Percentiles rank a stretch among this genome's conserved stretches.
Conservation (phyloP, 192 early-diverging fungal species). For the Rhizoclosmatium globosum region DNA sequence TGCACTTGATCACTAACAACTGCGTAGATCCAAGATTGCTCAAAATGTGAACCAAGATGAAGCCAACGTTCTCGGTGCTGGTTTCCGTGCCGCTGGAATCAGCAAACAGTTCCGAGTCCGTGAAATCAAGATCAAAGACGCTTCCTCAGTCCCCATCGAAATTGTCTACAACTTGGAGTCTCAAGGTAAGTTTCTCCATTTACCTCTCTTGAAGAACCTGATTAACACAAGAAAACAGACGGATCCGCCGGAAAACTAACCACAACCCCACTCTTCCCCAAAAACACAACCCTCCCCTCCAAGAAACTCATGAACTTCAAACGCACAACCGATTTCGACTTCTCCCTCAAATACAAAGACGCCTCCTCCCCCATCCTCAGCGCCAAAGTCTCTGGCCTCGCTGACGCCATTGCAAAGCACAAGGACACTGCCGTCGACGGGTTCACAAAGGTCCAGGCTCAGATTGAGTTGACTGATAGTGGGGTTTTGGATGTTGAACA, state of each 20-base stretch:
- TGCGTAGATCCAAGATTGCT: slow-evolving; percentile 79
- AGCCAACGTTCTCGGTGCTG: slow-evolving; percentile 91
- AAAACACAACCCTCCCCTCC: slow-evolving; percentile 74
- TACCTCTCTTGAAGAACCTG: background rate
- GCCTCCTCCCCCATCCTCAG: slow-evolving; percentile 59
- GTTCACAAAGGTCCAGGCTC: slow-evolving; percentile 85
- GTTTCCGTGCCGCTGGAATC: slow-evolving; percentile 84
- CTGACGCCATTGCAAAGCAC: slow-evolving; percentile 71
- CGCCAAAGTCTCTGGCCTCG: slow-evolving; percentile 74
- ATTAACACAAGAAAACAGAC: background rate
- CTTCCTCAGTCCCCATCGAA: slow-evolving; percentile 72
- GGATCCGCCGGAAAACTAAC: slow-evolving; percentile 40
- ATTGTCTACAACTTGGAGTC: slow-evolving; percentile 63
- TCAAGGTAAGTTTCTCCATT: slow-evolving; percentile 31
- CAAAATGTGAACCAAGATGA: slow-evolving; percentile 97
- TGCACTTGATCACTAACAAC: no score
- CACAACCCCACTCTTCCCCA: slow-evolving; percentile 67
- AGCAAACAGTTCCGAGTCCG: slow-evolving; percentile 89
- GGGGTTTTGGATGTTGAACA: slow-evolving; percentile 76
- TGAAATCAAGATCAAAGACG: slow-evolving; percentile 87
- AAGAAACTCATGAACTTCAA: slow-evolving; percentile 90
- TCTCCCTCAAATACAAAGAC: slow-evolving; percentile 68
- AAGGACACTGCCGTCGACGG: slow-evolving; percentile 50
- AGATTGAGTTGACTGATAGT: slow-evolving; percentile 82
- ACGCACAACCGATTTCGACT: slow-evolving; percentile 80